Evolutionary conservation across 73 alveolate species (phyloP).

Genomic region (Loxodes magnus): DNA sequence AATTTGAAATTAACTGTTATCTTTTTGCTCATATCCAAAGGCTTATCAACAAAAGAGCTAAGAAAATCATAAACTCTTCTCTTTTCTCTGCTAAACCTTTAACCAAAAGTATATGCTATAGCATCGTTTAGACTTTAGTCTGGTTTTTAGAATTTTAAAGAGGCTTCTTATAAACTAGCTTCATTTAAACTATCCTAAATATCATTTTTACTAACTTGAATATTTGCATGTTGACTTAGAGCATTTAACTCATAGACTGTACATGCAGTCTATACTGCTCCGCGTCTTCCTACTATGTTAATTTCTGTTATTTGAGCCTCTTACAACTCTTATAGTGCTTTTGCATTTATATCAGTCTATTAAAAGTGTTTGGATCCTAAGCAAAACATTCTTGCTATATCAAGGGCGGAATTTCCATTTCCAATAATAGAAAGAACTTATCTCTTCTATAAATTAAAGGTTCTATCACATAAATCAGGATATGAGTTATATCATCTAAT

Average conservation of each 20-base stretch:
- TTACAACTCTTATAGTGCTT: constrained; percentile 30
- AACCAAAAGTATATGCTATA: no score
- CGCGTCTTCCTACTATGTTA: constrained; percentile 40
- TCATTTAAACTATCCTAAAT: constrained; percentile 9
- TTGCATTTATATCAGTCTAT: constrained; percentile 46
- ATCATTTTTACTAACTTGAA: constrained; percentile 16
- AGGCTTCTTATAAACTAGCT: constrained; percentile 5
- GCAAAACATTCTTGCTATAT: constrained; percentile 49
- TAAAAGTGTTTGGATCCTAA: constrained; percentile 23
- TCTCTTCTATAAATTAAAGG: constrained; percentile 13
- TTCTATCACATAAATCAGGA: constrained; percentile 21
- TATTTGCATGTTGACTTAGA: constrained; percentile 7
- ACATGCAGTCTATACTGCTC: constrained; percentile 28
- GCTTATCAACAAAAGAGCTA: no score
- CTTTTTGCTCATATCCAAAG: no score
- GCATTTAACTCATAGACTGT: constrained; percentile 27
- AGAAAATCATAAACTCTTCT: constrained; percentile 21
- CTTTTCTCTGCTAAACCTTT: constrained; percentile 15
- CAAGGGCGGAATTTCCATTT: constrained; percentile 82
- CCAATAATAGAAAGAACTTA: constrained; percentile 26
- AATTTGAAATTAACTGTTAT: no score
- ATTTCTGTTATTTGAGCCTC: constrained; percentile 16
- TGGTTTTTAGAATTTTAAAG: no score
- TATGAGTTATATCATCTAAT: constrained; percentile 74
- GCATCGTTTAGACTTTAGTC: no score